phyloP scores from a whole-genome alignment of 2,329 filamentous ascomycete species.

The Fusarium nelsonii region DNA sequence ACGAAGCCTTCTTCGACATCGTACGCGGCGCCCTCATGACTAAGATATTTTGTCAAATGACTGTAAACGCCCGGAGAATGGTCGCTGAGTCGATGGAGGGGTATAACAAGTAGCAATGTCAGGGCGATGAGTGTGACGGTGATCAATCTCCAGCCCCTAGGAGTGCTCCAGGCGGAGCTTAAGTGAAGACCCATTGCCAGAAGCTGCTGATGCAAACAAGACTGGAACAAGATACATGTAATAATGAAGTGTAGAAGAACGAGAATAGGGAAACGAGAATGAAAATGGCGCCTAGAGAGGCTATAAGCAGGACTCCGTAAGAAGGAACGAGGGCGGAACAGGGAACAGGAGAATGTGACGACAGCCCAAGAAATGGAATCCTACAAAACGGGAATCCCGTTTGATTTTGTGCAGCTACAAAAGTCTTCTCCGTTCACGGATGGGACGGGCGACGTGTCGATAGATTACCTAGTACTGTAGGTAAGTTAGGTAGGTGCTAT shows the following conservation, averaged over 20 bases:
- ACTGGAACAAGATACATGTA: conserved; percentile 7
- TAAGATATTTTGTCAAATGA: conserved; percentile 50
- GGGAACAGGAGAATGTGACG: conserved; percentile 30
- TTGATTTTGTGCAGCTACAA: conserved; percentile 33
- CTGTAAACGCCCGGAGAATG: conserved; percentile 49
- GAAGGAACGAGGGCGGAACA: conserved; percentile 11
- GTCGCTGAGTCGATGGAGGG: conserved; percentile 50
- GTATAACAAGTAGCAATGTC: conserved; percentile 48
- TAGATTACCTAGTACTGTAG: neutral
- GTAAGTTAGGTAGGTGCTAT: neutral
- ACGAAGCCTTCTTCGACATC: conserved; percentile 45
- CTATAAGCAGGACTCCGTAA: conserved; percentile 9
- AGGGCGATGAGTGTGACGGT: conserved; percentile 47
- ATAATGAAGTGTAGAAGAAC: conserved; percentile 1
- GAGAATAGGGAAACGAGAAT: conserved; percentile 10
- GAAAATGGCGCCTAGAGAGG: conserved; percentile 17
- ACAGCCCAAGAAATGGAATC: conserved; percentile 28
- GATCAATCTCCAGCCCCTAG: conserved; percentile 48
- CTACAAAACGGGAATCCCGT: conserved; percentile 26
- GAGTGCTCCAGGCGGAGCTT: conserved; percentile 46
- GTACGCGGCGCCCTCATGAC: conserved; percentile 52
- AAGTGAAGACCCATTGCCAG: conserved; percentile 44
- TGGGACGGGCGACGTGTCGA: conserved; percentile 33
- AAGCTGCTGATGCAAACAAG: conserved; percentile 13
- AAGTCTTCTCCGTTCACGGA: conserved; percentile 20